Percentiles rank a stretch among this genome's conserved stretches.
These are phyloP conservation scores for Parafenestella ontariensis DNA, from an alignment of 2,329 filamentous ascomycete species.

Conservation along the genomic window DNA sequence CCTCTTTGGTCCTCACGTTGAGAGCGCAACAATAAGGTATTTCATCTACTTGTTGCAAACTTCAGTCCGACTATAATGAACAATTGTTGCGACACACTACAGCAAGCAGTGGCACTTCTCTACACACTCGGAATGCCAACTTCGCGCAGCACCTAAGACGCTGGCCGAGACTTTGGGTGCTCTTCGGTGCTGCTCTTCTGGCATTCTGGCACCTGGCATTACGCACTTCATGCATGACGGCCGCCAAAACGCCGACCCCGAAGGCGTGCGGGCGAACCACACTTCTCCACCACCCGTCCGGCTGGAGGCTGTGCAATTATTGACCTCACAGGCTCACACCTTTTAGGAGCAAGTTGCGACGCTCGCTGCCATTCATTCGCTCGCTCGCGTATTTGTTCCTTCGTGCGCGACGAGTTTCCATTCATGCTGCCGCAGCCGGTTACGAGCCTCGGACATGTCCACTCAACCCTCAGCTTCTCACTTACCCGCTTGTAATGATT, in stretches of 20 bases:
- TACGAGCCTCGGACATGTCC: neutral
- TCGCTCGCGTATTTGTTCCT: neutral
- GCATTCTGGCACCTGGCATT: slow-evolving; percentile 15
- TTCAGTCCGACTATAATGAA: too few relatives aligned
- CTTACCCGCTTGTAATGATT: neutral
- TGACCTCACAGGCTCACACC: neutral
- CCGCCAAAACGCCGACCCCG: slow-evolving; percentile 15
- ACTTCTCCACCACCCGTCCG: slow-evolving; percentile 11
- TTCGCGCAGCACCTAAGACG: slow-evolving; percentile 1
- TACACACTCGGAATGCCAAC: too few relatives aligned
- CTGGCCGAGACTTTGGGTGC: neutral
- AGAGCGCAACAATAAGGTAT: neutral
- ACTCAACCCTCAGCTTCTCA: slow-evolving; percentile 1
- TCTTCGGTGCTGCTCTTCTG: neutral
- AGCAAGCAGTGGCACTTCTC: too few relatives aligned
- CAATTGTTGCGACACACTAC: too few relatives aligned
- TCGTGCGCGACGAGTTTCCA: neutral
- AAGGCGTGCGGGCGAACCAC: slow-evolving; percentile 17
- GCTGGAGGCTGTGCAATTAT: slow-evolving; percentile 26
- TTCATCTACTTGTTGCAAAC: too few relatives aligned
- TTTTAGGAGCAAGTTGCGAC: slow-evolving; percentile 7
- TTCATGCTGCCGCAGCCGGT: neutral
- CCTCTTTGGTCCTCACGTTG: neutral
- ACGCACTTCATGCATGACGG: slow-evolving; percentile 19
- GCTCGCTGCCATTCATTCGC: slow-evolving; percentile 5